Evolutionary conservation across 2,329 filamentous ascomycete species (phyloP).

Genomic region (Colletotrichum orchidophilum): DNA sequence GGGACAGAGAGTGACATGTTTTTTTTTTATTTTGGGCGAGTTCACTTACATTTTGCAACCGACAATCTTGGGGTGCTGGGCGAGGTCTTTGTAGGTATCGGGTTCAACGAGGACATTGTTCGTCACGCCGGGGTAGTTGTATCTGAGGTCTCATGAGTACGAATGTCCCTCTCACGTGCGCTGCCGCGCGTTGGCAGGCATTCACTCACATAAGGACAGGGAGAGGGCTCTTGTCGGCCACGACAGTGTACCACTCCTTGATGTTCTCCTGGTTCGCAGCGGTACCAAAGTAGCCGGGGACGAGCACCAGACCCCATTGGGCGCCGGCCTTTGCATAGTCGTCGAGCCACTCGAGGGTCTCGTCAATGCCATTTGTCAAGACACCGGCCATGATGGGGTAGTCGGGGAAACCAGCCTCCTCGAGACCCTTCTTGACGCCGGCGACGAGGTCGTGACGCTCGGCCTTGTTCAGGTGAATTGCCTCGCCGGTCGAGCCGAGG

Average conservation of each 20-base stretch:
- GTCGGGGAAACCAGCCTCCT: slow-evolving; percentile 63
- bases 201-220: slow-evolving; percentile 66
- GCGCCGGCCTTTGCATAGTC: slow-evolving; percentile 66
- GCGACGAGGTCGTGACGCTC: slow-evolving; percentile 66
- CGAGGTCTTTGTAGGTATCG: slow-evolving; percentile 65
- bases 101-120: slow-evolving; percentile 69
- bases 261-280: slow-evolving; percentile 67
- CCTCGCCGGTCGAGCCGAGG: slow-evolving; percentile 71
- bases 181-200: accelerated
- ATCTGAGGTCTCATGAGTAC: slow-evolving; percentile 42
- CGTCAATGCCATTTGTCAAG: slow-evolving; percentile 63
- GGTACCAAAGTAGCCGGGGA: slow-evolving; percentile 72
- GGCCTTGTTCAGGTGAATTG: slow-evolving; percentile 65
- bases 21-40: too few species aligned
- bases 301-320: slow-evolving; percentile 70
- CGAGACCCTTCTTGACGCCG: slow-evolving; percentile 62
- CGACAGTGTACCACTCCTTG: slow-evolving; percentile 66
- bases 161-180: neutral
- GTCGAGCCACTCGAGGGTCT: slow-evolving; percentile 63
- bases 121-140: slow-evolving; percentile 71
- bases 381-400: slow-evolving; percentile 65
- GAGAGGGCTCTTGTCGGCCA: slow-evolving; percentile 68
- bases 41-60: slow-evolving; percentile 67
- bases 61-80: slow-evolving; percentile 71
- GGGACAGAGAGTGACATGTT: neutral